phyloP scores from a whole-genome alignment of 2,329 filamentous ascomycete species.

The Byssothecium circinans region DNA sequence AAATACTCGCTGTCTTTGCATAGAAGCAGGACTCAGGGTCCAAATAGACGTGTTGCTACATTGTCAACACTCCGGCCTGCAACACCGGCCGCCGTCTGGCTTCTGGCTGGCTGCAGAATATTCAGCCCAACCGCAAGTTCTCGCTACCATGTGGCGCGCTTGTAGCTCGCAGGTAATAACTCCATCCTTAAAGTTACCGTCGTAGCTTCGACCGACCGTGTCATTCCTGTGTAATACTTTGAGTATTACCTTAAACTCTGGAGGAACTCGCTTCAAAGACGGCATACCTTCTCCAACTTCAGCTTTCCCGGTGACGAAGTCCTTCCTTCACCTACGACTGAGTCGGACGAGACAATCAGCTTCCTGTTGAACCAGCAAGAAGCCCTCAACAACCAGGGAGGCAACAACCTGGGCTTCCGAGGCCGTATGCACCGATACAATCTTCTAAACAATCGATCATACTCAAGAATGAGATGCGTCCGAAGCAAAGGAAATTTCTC shows the following conservation, averaged over 20 bases:
- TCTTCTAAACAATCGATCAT: slow-evolving; percentile 42
- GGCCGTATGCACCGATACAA: slow-evolving; percentile 87
- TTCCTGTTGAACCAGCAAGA: slow-evolving; percentile 53
- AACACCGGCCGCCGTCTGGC: slow-evolving; percentile 33
- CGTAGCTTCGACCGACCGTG: slow-evolving; percentile 43
- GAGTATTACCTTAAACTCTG: slow-evolving; percentile 29
- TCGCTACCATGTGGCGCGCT: slow-evolving; percentile 71
- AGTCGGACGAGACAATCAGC: slow-evolving; percentile 53
- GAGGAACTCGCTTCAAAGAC: slow-evolving; percentile 34
- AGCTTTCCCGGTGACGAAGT: slow-evolving; percentile 24
- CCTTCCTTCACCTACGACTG: slow-evolving; percentile 31
- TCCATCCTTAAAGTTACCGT: slow-evolving; percentile 66
- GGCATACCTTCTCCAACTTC: slow-evolving; percentile 39
- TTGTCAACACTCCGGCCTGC: slow-evolving; percentile 18
- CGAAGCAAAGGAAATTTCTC: no score
- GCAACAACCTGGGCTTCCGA: no score
- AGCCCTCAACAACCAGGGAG: no score
- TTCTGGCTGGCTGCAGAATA: slow-evolving; percentile 77
- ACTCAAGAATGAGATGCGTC: no score
- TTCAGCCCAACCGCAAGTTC: slow-evolving; percentile 67
- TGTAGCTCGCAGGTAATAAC: slow-evolving; percentile 80
- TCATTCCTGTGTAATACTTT: slow-evolving; percentile 50
- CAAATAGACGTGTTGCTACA: no score
- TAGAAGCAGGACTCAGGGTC: no score
- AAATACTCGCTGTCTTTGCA: no score